Evolutionary conservation across 2,329 filamentous ascomycete species (phyloP).

Genomic region (Aschersonia sp.): DNA sequence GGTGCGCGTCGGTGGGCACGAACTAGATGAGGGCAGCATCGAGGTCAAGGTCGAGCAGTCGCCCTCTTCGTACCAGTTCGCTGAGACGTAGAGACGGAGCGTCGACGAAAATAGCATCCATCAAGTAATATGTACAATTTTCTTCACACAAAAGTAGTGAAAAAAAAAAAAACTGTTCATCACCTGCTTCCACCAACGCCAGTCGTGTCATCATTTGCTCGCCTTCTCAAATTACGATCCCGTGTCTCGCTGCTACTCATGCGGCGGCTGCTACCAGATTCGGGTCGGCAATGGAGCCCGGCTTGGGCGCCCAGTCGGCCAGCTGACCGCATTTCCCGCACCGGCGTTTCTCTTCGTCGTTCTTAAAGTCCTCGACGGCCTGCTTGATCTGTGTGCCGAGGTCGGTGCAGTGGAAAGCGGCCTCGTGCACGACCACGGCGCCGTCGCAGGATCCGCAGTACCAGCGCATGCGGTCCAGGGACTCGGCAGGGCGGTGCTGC

Average conservation of each 20-base stretch:
- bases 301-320: constrained; percentile 54
- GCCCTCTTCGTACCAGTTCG: constrained; percentile 61
- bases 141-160: background rate
- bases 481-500: constrained; percentile 57
- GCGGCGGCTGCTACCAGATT: constrained; percentile 24
- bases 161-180: background rate
- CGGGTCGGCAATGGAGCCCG: constrained; percentile 43
- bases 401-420: constrained; percentile 75
- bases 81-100: constrained; percentile 41
- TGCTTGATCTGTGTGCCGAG: constrained; percentile 89
- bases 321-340: constrained; percentile 66
- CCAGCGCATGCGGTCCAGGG: constrained; percentile 73
- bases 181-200: background rate
- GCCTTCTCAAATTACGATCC: background rate
- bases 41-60: constrained; percentile 74
- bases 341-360: constrained; percentile 48
- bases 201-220: background rate
- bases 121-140: background rate
- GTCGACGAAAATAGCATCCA: background rate
- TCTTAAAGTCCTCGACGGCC: constrained; percentile 71
- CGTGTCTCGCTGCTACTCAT: background rate
- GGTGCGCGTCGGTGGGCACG: constrained; percentile 63
- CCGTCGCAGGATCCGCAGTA: constrained; percentile 62
- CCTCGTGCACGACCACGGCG: constrained; percentile 60
- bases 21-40: constrained; percentile 71